Evolutionary conservation across 768 basidiomycete genomes (phyloP).

Genomic region (Paxillus ammoniavirescens): DNA sequence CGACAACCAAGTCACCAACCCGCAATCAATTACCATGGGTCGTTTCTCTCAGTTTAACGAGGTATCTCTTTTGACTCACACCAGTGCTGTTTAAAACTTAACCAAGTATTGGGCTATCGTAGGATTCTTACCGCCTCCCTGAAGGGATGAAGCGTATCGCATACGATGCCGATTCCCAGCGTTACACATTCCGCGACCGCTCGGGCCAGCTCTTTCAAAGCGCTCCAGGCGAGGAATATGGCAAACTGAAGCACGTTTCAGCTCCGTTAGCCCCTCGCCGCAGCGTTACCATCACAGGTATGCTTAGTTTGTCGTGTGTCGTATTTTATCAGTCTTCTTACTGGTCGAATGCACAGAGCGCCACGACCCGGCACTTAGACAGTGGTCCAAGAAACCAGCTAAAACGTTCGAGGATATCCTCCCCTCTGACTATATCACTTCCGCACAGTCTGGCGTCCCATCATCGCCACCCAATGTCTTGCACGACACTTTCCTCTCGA

Average conservation of each 20-base stretch:
- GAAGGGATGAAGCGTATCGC: conserved; percentile 48
- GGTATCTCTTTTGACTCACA: conserved; percentile 12
- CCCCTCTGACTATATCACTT: conserved; percentile 44
- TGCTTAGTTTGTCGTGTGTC: conserved; percentile 3
- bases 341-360: conserved; percentile 14
- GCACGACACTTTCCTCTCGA: conserved; percentile 16
- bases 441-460: conserved; percentile 25
- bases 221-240: conserved; percentile 45
- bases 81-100: neutral
- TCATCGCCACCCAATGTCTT: conserved; percentile 21
- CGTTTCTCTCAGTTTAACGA: conserved; percentile 26
- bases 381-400: conserved; percentile 20
- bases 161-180: conserved; percentile 53
- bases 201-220: conserved; percentile 45
- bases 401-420: conserved; percentile 49
- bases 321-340: conserved; percentile 1
- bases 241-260: conserved; percentile 38
- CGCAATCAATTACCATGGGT: neutral
- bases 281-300: conserved; percentile 23
- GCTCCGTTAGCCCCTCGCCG: conserved; percentile 23
- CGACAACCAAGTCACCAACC: neutral
- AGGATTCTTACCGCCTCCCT: conserved; percentile 37
- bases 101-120: neutral
- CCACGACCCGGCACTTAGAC: conserved; percentile 24
- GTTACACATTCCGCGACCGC: conserved; percentile 49